phyloP scores from a whole-genome alignment of 495 filamentous ascomycete genomes.

The Cercophora scortea region DNA sequence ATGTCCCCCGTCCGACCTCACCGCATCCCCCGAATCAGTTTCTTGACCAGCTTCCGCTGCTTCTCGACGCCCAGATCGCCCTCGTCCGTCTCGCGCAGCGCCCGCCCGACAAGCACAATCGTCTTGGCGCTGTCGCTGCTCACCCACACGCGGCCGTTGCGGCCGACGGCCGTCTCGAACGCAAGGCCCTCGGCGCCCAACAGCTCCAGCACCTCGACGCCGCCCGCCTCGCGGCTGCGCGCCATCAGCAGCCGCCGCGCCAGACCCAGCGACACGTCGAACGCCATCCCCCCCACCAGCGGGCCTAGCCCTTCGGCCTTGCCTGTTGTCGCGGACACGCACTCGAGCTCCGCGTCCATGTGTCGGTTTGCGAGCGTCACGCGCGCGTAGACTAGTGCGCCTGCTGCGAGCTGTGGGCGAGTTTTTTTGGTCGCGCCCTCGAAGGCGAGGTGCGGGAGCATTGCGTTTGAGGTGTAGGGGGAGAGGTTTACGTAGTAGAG shows the following conservation, averaged over 20 bases:
- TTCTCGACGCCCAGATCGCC: slow-evolving; percentile 56
- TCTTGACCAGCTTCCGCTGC: slow-evolving; percentile 74
- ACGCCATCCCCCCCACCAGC: slow-evolving; percentile 79
- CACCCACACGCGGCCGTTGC: slow-evolving; percentile 92
- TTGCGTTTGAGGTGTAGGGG: slow-evolving; percentile 62
- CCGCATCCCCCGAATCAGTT: slow-evolving; percentile 42
- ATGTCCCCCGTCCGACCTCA: slow-evolving; percentile 10
- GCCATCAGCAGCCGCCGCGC: slow-evolving; percentile 67
- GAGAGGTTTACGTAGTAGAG: slow-evolving; percentile 55
- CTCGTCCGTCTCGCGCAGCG: slow-evolving; percentile 68
- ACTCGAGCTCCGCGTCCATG: slow-evolving; percentile 84
- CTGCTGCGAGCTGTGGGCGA: slow-evolving; percentile 63
- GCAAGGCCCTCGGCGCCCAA: slow-evolving; percentile 67
- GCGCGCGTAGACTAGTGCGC: slow-evolving; percentile 80
- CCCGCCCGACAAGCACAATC: slow-evolving; percentile 66
- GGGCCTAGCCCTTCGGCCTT: slow-evolving; percentile 85
- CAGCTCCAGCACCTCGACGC: slow-evolving; percentile 71
- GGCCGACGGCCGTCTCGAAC: slow-evolving; percentile 91
- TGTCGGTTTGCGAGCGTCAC: slow-evolving; percentile 65
- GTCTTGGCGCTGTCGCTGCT: slow-evolving; percentile 62
- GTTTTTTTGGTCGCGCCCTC: slow-evolving; percentile 90
- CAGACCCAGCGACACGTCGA: slow-evolving; percentile 71
- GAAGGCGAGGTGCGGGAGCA: slow-evolving; percentile 82
- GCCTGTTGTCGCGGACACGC: slow-evolving; percentile 76
- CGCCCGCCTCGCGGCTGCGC: slow-evolving; percentile 54